Conservation (phyloP, 1,139 yeast genomes). For the Petasospora fabianii region DNA sequence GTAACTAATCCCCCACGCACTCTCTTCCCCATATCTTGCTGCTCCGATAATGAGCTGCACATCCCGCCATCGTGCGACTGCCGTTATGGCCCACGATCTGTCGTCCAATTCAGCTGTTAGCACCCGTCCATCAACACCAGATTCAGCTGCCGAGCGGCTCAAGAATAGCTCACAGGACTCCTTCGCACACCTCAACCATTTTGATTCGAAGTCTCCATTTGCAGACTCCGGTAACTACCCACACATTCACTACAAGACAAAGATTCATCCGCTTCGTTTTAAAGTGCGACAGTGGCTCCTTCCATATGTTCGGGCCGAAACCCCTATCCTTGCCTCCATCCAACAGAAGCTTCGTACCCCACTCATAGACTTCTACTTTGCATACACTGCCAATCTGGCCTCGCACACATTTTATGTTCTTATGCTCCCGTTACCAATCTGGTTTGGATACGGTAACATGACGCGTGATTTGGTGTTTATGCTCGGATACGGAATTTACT, state of each 20-base stretch:
- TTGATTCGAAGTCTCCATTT: slow-evolving; percentile 27
- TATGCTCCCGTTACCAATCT: slow-evolving; percentile 78
- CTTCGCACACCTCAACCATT: slow-evolving; percentile 28
- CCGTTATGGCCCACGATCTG: background rate
- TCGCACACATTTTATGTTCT: slow-evolving; percentile 91
- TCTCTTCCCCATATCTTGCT: too few species aligned
- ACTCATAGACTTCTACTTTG: slow-evolving; percentile 68
- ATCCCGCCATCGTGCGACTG: background rate
- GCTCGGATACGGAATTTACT: slow-evolving; percentile 79
- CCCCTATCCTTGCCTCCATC: slow-evolving; percentile 52
- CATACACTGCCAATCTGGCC: slow-evolving; percentile 87
- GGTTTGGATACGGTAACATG: slow-evolving; percentile 68
- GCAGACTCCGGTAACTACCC: slow-evolving; percentile 73
- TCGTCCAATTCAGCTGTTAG: slow-evolving; percentile 2
- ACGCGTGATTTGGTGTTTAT: slow-evolving; percentile 72
- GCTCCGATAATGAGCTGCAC: background rate
- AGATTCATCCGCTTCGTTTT: slow-evolving; percentile 59
- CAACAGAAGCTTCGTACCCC: slow-evolving; percentile 54
- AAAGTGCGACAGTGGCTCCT: slow-evolving; percentile 51
- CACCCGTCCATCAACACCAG: slow-evolving; percentile 8
- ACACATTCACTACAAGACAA: slow-evolving; percentile 57
- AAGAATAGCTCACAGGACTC: slow-evolving; percentile 13
- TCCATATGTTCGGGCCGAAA: slow-evolving; percentile 64
- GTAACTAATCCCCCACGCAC: too few species aligned
- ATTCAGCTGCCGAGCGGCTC: too few species aligned